Evolutionary conservation across 345 rosid genomes (phyloP), one percentile per base, ranked within the genome.

Genomic region (Eucalyptus erythrocorys): DNA sequence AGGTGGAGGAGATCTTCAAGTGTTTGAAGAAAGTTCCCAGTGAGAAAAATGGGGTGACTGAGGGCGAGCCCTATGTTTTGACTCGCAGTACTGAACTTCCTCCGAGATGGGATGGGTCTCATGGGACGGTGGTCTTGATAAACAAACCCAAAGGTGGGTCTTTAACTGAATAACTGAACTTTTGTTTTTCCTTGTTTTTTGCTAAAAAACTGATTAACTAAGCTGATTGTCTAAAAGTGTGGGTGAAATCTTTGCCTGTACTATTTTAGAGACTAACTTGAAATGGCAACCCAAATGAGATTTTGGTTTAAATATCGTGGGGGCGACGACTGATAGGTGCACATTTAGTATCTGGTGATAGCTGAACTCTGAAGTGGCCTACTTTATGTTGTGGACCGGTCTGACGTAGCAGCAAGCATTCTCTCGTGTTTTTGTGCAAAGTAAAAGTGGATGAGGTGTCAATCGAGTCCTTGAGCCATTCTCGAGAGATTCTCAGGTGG

Each of bases 61-160:
- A 85, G 64, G 95, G 91, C 48, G 98, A 96, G 89, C 99, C 99
- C 50, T 96, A 94, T 86, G 90, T 97, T 88, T 94, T 94, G 89
- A 92, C 95, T 27, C 94, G 98, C 86, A 95, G 91, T 34, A 93
- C 94, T 43, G 97, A 93, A 89, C 97, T 98, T 89, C 99, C 99
- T 87, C 93, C 98, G 14, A 91, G 89, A 50, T 98, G 99, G 99
- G 98, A 97, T 91, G 96, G 93, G 88, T 97, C 97, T 45, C 51
- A 93, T 55, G 99, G 98, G 85, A 95, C 98, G 3, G 95, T 97
- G 80, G 93, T 96, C 88, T 95, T 97, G 95, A 94, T 98, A 53
- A 97, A 96, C 89, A 97, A 98, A 93, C 99, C 99, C 51, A 97
- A 95, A 96, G 99, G 98, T 94, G 87, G 92, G 93, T 86, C 50